Evolutionary conservation across 768 basidiomycete genomes (phyloP), one percentile per base, ranked within the genome.

Genomic region (Hortiboletus flavorubellus): DNA sequence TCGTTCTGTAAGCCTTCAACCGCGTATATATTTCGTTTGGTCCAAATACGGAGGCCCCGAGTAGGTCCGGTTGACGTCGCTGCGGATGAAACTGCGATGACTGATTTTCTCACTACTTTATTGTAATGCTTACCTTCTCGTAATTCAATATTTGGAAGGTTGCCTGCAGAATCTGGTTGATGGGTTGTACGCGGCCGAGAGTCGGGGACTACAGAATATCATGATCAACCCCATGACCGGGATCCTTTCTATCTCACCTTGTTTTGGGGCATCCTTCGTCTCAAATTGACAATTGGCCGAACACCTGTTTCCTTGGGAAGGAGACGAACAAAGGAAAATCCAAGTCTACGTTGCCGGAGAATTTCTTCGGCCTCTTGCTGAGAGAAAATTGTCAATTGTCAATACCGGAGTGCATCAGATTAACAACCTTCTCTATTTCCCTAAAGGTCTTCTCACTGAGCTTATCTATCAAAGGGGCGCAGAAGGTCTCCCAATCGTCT

Each of bases 271-370:
- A 70, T 78, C 49, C 85, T 79, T n/a, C 34, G 69, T n/a, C 85
- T 80, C 41, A 98, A 75, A 66, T 99, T 98, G 29, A 97, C 90
- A 56, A 98, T 96, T 0, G 95, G 95, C 31, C 97, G 80, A 3
- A 98, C 92, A 0, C 97, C 97, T 4, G 85, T 91, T 54, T 95
- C 95, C 69, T 98, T 99, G 0, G 97, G 97, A 18, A 99, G 75
- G 8, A 98, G 76, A 2, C 97, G 82, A 15, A 96, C 85, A 59
- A 89, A 91, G 0, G 93, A 92, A 65, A 85, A 93, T 0, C 91
- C 91, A 3, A 97, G 77, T 57, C 73, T 81, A 2, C 93, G 80
- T 59, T 86, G 82, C n/a, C 82, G 78, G 12, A 90, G 71, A 37
- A 92, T 78, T 53, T 83, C 82, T 44, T 80, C 75, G 0, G 84